Evolutionary conservation across 208 protist genomes (phyloP).

Genomic region (Leishmania major): DNA sequence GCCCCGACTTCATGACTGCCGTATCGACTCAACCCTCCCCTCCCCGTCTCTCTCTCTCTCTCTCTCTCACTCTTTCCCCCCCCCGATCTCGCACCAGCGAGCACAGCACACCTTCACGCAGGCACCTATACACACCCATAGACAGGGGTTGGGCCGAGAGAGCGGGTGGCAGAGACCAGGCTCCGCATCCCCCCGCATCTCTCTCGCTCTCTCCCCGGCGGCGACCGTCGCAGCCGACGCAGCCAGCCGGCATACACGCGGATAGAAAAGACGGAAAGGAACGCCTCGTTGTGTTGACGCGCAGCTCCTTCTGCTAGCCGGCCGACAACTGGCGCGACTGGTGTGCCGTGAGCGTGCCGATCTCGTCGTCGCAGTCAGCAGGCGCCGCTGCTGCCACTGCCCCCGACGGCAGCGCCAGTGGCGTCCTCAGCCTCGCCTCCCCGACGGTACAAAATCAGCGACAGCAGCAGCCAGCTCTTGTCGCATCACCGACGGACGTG

Average conservation of each 20-base stretch:
- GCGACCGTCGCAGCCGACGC: background rate
- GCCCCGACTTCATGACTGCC: background rate
- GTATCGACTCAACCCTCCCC: background rate
- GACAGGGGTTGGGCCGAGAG: background rate
- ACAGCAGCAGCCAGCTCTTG: background rate
- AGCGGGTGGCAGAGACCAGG: background rate
- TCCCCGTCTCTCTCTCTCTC: background rate
- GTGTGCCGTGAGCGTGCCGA: background rate
- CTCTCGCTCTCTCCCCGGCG: background rate
- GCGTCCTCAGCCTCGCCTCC: background rate
- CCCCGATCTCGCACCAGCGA: background rate
- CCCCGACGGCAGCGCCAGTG: background rate
- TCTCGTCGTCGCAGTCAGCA: conserved; percentile 1
- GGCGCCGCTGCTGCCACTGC: conserved; percentile 12
- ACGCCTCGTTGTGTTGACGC: background rate
- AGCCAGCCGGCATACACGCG: background rate
- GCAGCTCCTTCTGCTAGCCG: background rate
- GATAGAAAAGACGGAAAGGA: background rate
- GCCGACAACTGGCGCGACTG: background rate
- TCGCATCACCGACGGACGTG: background rate
- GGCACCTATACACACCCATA: background rate
- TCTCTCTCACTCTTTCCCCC: background rate
- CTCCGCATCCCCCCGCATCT: background rate
- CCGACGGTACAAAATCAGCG: background rate
- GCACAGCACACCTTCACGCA: background rate